A percentile compares a stretch with the other conserved stretches of the same genome.
Conservation (phyloP, 371 early-diverging fungal genomes). For the Racocetra persica region DNA sequence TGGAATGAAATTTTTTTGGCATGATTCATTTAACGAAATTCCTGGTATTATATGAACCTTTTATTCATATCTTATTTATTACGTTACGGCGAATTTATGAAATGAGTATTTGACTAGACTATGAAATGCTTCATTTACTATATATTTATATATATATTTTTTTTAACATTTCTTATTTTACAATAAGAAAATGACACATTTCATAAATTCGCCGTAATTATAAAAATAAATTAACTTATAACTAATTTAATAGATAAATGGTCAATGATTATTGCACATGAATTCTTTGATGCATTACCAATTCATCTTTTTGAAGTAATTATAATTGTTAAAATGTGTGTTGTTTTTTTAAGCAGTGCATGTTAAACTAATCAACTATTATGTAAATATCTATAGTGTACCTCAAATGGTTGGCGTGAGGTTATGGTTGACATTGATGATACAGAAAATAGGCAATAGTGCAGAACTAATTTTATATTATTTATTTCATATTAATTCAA, state of each 20-base stretch:
- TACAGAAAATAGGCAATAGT: constrained; percentile 57
- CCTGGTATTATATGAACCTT: constrained; percentile 7
- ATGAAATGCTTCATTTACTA: too few species aligned
- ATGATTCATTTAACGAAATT: constrained; percentile 70
- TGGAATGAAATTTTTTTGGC: constrained; percentile 73
- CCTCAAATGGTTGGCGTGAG: constrained; percentile 87
- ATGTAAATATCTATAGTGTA: constrained; percentile 56
- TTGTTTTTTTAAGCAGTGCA: background rate
- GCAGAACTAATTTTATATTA: background rate
- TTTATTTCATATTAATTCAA: too few species aligned
- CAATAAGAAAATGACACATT: too few species aligned
- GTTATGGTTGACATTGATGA: constrained; percentile 87
- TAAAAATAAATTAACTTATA: constrained; percentile 14
- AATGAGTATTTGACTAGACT: too few species aligned
- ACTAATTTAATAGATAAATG: constrained; percentile 53
- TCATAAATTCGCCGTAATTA: too few species aligned
- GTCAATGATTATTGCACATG: constrained; percentile 85
- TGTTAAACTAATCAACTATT: background rate
- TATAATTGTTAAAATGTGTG: background rate
- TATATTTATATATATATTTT: too few species aligned
- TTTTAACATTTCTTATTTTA: too few species aligned
- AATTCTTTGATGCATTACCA: constrained; percentile 97
- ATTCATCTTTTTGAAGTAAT: constrained; percentile 83
- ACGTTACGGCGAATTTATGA: too few species aligned
- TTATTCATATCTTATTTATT: too few species aligned